A percentile compares a stretch with the other conserved stretches of the same genome.
Evolutionary conservation across 2,329 filamentous ascomycete species (phyloP).

Genomic region (Ophiocordyceps robertsii): DNA sequence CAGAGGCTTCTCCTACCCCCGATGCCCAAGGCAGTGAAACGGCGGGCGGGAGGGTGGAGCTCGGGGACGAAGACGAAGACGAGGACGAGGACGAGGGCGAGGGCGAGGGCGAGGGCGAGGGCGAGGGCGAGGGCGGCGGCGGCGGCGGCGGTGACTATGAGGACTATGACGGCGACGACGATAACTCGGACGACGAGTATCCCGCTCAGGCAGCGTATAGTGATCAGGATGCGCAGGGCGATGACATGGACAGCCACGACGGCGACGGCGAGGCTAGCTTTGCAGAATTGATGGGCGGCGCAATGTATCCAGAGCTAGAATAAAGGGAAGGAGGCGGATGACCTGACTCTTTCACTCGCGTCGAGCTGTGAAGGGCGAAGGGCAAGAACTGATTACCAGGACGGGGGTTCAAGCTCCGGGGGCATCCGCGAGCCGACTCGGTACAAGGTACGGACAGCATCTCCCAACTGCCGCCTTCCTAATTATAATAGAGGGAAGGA

Average conservation of each 20-base stretch:
- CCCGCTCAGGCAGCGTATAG: neutral
- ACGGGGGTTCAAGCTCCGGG: too few species aligned
- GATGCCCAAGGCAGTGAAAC: slow-evolving; percentile 8
- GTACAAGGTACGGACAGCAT: too few species aligned
- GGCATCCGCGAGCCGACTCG: too few species aligned
- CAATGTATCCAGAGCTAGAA: slow-evolving; percentile 7
- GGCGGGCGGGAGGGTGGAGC: neutral
- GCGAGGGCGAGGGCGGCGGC: too few species aligned
- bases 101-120: slow-evolving; percentile 4
- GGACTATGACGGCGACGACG: neutral
- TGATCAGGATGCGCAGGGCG: neutral
- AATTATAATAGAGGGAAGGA: slow-evolving; percentile 5
- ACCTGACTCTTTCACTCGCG: too few species aligned
- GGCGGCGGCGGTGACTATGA: slow-evolving; percentile 3
- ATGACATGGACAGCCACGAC: slow-evolving; percentile 2
- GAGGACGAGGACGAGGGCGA: too few species aligned
- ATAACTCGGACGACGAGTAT: slow-evolving; percentile 6
- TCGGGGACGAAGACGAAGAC: slow-evolving; percentile 9
- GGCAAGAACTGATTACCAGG: too few species aligned
- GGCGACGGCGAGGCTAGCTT: slow-evolving; percentile 4
- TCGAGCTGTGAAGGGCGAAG: neutral
- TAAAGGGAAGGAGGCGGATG: too few species aligned
- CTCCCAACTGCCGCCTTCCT: too few species aligned
- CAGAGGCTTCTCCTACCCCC: slow-evolving; percentile 6
- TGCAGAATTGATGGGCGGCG: slow-evolving; percentile 1